Base-by-base conservation (phyloP, 306 rosid species). In the Prunus campanulata region DNA sequence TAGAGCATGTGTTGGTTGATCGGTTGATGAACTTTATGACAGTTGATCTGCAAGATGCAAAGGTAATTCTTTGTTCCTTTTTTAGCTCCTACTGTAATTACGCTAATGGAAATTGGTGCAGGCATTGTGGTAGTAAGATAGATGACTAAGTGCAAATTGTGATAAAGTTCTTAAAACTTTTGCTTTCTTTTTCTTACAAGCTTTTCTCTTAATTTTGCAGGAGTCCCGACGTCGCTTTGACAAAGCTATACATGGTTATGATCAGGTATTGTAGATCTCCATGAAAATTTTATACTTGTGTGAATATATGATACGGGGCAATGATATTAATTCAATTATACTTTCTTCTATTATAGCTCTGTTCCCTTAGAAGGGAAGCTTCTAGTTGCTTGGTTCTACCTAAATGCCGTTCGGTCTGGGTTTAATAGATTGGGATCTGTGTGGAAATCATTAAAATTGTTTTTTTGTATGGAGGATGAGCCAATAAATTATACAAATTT, bases 1-100 rank as follows among this genome's bases (percentile, higher is more conserved):
- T 95, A 70, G 99, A 95, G 86, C 99, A 95, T 76, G 96, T 92
- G 52, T 77, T 95, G 83, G 84, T 86, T 78, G 93, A 95, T 79
- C 92, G 99, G 65, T 76, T 95, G 84, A 76, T 64, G 75, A 85
- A 92, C 82, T 95, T 95, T 83, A 79, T 95, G 83, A 87, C 80
- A 24, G 89, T 83, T 81, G 97, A 95, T 90, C 78, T 95, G 84
- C 92, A 82, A 83, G 92, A 87, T 32, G 96, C 88, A 56, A 89
- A 79, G 97, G 99, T 92, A 76, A 64, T 70, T 81, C 46, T 61
- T 52, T 74, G 56, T 71, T 54, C 56, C 69, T 62, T 22, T 12
- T 68, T 48, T 4, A 30, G 35, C 66, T 29, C 14, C 18, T 24
- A 29, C 20, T 3, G n/a, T 65, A 18, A 65, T 2, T 44, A 6